These are phyloP conservation scores for Daldinia vernicosa DNA, from an alignment of 495 filamentous ascomycete genomes.

Conservation along the genomic window DNA sequence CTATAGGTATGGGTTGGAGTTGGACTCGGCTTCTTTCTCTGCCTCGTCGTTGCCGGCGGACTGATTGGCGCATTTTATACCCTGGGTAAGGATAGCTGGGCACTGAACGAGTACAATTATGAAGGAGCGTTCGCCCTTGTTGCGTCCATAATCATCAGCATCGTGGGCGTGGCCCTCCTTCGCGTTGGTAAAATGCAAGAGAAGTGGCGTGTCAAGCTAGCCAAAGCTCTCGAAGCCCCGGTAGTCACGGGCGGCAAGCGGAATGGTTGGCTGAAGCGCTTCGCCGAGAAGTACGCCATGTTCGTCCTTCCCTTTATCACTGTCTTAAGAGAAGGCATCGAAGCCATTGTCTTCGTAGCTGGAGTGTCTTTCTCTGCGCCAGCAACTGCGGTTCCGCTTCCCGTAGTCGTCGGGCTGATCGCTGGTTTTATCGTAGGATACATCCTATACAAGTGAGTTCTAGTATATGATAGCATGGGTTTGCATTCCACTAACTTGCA, in stretches of 20 bases:
- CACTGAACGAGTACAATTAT: constrained; percentile 74
- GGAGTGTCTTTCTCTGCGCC: constrained; percentile 81
- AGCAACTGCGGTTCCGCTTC: constrained; percentile 75
- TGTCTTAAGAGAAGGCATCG: constrained; percentile 82
- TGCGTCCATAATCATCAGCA: constrained; percentile 77
- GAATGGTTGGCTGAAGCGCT: constrained; percentile 64
- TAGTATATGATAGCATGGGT: constrained; percentile 5
- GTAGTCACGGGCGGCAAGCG: constrained; percentile 46
- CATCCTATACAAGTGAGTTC: constrained; percentile 77
- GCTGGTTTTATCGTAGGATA: constrained; percentile 73
- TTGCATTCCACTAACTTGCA: constrained; percentile 1
- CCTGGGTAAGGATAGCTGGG: constrained; percentile 70
- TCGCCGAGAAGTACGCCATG: constrained; percentile 80
- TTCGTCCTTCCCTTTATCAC: constrained; percentile 85
- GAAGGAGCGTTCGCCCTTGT: constrained; percentile 78
- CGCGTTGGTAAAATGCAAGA: constrained; percentile 86
- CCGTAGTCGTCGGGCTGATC: constrained; percentile 72
- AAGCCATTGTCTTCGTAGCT: constrained; percentile 82
- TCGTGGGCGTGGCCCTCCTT: constrained; percentile 80
- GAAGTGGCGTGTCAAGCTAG: constrained; percentile 85
- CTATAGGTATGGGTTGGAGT: constrained; percentile 76
- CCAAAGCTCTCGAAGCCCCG: constrained; percentile 67
- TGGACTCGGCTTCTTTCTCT: constrained; percentile 68
- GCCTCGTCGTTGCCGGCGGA: constrained; percentile 72
- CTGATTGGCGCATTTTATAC: constrained; percentile 85